Evolutionary conservation across 192 early-diverging fungal genomes (phyloP), one percentile per base, ranked within the genome.

Genomic region (Jimgerdemannia flammicorona): DNA sequence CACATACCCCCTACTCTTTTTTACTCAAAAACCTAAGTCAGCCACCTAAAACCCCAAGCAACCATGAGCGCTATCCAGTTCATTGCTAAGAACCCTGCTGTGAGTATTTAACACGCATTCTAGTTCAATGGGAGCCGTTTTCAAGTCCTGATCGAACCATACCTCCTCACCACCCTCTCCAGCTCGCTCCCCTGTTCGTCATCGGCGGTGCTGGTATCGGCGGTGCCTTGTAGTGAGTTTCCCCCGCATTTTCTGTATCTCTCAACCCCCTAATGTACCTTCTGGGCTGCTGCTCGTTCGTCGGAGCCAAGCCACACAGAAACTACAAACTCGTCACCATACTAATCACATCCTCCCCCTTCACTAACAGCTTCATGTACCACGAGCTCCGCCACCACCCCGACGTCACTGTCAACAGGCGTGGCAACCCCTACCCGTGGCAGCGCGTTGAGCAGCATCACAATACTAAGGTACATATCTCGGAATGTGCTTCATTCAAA

Each of bases 391-490:
- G 49, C 2, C 6, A 59, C 49, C 74, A 76, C 59, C 43, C 70
- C 43, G 70, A 71, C 54, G 54, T 76, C 44, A 64, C 70, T 40
- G 17, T 76, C n/a, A 66, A 76, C 54, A 49, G 54, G 9, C 66
- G 54, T 19, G 67, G 71, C 42, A 76, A 72, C 59, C 75, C 75
- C 40, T 71, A 59, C 9, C 70, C 65, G 43, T 76, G 74, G 74
- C 54, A 64, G 43, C 74, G 63, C 41, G 44, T 75, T 44, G 20
- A 75, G 43, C 74, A 75, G 39, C 44, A 75, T 44, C 43, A 70
- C 19, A 75, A 75, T 64, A 70, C 70, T 3, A 75, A 75, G 74
- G 74, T 75, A 29, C 29, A 29, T 29, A 29, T 1, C 29, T 29
- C 1, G 29, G 29, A 1, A 29, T 29, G 29, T 29, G 29, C 29